phyloP scores from a whole-genome alignment of 2,329 filamentous ascomycete species.

The Daldinia sp. region DNA sequence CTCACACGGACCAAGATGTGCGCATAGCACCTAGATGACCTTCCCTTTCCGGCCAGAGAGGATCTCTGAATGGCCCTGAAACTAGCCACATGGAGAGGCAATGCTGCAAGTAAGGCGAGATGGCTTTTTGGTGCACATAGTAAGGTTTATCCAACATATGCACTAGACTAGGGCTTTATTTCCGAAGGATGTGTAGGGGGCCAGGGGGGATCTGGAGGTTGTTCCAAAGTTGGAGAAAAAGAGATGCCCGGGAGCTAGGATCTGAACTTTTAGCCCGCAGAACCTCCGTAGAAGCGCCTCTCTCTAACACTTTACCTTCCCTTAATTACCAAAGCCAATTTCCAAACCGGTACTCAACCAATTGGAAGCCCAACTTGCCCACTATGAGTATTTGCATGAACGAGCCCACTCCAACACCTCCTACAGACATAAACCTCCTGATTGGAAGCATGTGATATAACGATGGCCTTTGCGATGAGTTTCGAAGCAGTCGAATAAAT shows the following conservation, averaged over 20 bases:
- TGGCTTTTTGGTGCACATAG: slow-evolving; percentile 20
- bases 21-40: slow-evolving; percentile 24
- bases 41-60: slow-evolving; percentile 30
- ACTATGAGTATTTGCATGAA: slow-evolving; percentile 23
- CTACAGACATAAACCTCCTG: slow-evolving; percentile 4
- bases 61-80: slow-evolving; percentile 25
- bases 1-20: slow-evolving; percentile 12
- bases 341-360: slow-evolving; percentile 20
- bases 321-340: slow-evolving; percentile 37
- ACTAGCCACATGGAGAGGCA: slow-evolving; percentile 24
- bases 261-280: slow-evolving; percentile 34
- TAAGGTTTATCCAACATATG: slow-evolving; percentile 29
- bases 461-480: slow-evolving; percentile 6
- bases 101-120: slow-evolving; percentile 25
- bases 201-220: slow-evolving; percentile 23
- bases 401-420: slow-evolving; percentile 13
- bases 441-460: slow-evolving; percentile 24
- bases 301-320: slow-evolving; percentile 36
- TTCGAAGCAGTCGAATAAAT: neutral
- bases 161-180: slow-evolving; percentile 35
- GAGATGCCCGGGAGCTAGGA: slow-evolving; percentile 22
- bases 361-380: slow-evolving; percentile 1
- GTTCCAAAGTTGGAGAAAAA: slow-evolving; percentile 32
- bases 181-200: slow-evolving; percentile 31
- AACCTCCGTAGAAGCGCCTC: slow-evolving; percentile 37